These are phyloP conservation scores for Eleusine indica DNA, from an alignment of 176 grass and related monocot genomes.

Conservation along the genomic window DNA sequence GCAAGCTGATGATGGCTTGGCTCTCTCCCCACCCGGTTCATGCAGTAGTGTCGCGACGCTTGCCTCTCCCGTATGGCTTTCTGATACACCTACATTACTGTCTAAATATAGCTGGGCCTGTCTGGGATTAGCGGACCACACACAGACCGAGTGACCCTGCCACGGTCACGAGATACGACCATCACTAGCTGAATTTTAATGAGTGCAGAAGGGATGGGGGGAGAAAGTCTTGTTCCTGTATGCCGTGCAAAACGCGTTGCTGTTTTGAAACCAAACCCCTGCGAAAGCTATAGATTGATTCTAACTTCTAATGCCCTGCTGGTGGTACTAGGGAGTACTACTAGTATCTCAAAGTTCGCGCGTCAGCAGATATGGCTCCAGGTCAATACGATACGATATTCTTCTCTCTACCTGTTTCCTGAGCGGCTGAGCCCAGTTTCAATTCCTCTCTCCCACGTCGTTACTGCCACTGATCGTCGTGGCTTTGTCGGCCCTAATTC, in stretches of 20 bases:
- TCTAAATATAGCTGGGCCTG: constrained; percentile 58
- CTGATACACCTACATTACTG: not conserved
- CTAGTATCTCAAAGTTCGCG: too few species aligned
- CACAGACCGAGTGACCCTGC: constrained; percentile 18
- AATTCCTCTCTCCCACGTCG: not conserved
- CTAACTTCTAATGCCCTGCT: not conserved
- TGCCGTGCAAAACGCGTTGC: not conserved
- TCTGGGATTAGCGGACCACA: constrained; percentile 58
- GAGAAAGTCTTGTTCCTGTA: not conserved
- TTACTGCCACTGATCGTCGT: not conserved
- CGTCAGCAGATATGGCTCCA: not conserved
- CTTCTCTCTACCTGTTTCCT: not conserved
- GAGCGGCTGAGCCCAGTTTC: not conserved
- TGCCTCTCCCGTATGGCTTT: not conserved
- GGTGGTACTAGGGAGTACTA: too few species aligned
- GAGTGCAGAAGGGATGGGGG: constrained; percentile 14
- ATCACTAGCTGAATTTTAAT: constrained; percentile 64
- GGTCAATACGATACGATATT: not conserved
- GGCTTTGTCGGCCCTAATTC: not conserved
- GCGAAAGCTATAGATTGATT: not conserved
- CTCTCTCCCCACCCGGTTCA: not conserved
- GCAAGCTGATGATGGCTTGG: constrained; percentile 13
- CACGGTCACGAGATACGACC: constrained; percentile 49
- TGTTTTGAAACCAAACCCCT: not conserved
- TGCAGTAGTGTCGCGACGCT: not conserved